Evolutionary conservation across 495 filamentous ascomycete species (phyloP).

Genomic region (Venustampulla echinocandica): DNA sequence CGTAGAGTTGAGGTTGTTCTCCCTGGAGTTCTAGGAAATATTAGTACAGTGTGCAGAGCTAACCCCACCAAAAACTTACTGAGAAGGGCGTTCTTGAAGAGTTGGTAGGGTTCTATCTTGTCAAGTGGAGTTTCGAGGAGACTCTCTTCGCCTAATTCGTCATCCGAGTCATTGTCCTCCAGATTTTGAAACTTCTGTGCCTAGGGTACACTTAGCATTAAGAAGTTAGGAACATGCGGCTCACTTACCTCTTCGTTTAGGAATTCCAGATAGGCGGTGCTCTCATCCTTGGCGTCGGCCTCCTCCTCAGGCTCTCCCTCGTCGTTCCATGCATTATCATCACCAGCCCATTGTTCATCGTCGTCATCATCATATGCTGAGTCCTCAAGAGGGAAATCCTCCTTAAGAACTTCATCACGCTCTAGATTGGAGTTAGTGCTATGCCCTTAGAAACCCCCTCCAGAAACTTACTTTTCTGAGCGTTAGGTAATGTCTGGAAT

Average conservation of each 20-base stretch:
- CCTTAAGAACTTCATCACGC: conserved; percentile 87
- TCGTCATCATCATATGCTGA: conserved; percentile 67
- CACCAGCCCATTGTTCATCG: conserved; percentile 54
- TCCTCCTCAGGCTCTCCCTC: conserved; percentile 47
- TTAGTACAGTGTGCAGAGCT: neutral
- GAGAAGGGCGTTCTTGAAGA: conserved; percentile 73
- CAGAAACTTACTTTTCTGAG: conserved; percentile 60
- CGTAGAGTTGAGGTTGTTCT: conserved; percentile 84
- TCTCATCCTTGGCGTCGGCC: conserved; percentile 73
- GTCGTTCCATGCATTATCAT: conserved; percentile 63
- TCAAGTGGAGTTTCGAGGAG: conserved; percentile 90
- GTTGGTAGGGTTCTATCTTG: conserved; percentile 83
- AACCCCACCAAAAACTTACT: conserved; percentile 50
- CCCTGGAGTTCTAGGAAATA: conserved; percentile 63
- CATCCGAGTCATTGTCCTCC: conserved; percentile 59
- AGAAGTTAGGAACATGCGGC: neutral
- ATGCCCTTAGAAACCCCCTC: neutral
- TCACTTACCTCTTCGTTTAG: conserved; percentile 71
- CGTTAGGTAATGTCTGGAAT: conserved; percentile 84
- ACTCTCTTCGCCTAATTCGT: conserved; percentile 87
- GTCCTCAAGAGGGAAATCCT: conserved; percentile 67
- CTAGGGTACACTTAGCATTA: conserved; percentile 36
- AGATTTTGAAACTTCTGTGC: conserved; percentile 71
- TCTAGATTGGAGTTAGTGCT: conserved; percentile 31
- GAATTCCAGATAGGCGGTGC: conserved; percentile 91